Evolutionary conservation across 257 asterid species (phyloP), one percentile per base, ranked within the genome.

Genomic region (Cynanchum wilfordii): DNA sequence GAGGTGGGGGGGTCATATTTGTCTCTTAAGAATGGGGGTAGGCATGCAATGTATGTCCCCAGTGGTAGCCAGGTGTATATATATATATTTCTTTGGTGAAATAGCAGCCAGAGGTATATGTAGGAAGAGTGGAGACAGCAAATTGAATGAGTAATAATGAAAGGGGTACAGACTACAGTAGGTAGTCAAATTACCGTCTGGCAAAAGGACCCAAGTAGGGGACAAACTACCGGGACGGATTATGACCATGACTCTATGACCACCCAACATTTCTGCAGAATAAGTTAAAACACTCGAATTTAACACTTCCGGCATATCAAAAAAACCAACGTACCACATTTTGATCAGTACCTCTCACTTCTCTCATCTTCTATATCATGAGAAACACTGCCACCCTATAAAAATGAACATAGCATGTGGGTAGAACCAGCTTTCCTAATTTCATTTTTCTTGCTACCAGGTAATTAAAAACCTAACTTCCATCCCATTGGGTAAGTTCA

Each of bases 191-290:
- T 73, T 16, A 73, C 56, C 68, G 36, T 60, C 75, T 66, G 72
- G 56, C 77, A 59, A 71, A 42, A 71, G 71, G 75, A 50, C 72
- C 77, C 80, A 67, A 71, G 58, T 40, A 27, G 59, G 71, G 69
- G 76, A 67, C 80, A 70, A 70, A 70, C 59, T 11, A 40, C 22
- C 16, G 25, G 54, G 59, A 42, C 47, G 47, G 66, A 54, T 3
- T 19, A 54, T 51, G n/a, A 42, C 68, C 68, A 22, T 30, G 44
- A 29, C 59, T 58, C 55, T 22, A 20, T 20, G 27, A 25, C 59
- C 59, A 54, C 59, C 57, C 25, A 22, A 54, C 25, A 10, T 51
- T 64, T 50, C 42, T 74, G 64, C 47, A 27, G n/a, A 44, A 57
- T 59, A 52, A 36, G 45, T 44, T 73, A 60, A 54, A 60, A 62